A percentile compares a stretch with the other conserved stretches of the same genome.
phyloP scores from a whole-genome alignment of 495 filamentous ascomycete species.

The Podospora pseudocomata region DNA sequence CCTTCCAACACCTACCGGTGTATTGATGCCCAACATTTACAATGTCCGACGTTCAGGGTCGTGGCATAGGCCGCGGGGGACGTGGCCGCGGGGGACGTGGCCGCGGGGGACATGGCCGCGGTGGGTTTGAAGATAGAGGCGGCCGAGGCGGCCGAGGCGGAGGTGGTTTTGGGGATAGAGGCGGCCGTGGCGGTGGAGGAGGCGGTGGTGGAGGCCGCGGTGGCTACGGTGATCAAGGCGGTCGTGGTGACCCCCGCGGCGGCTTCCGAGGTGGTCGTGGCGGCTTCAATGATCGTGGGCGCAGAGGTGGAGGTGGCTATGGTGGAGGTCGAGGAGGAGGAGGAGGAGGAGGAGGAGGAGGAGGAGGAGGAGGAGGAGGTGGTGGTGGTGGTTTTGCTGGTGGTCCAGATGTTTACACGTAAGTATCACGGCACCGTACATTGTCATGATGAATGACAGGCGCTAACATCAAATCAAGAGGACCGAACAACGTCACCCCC shows the following conservation, averaged over 20 bases:
- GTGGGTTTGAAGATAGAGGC: conserved; percentile 22
- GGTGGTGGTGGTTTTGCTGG: conserved; percentile 30
- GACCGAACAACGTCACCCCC: conserved; percentile 16
- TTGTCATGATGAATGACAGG: conserved; percentile 6
- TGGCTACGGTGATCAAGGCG: conserved; percentile 28
- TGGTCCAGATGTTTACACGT: conserved; percentile 35
- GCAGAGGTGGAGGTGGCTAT: conserved; percentile 17
- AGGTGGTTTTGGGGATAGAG: conserved; percentile 29
- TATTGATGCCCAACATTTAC: not conserved
- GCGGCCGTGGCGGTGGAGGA: conserved; percentile 21
- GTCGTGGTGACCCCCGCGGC: conserved; percentile 26
- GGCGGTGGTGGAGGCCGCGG: conserved; percentile 26
- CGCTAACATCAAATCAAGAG: conserved; percentile 3
- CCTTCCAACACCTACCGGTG: not conserved
- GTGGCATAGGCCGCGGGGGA: not conserved
- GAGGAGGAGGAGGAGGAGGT: conserved; percentile 18
- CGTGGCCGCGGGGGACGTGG: conserved; percentile 24
- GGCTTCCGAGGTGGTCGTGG: conserved; percentile 25
- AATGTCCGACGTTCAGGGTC: not conserved
- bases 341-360: conserved; percentile 26
- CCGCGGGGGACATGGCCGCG: conserved; percentile 21
- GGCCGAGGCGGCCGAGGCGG: conserved; percentile 26
- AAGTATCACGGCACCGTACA: conserved; percentile 15
- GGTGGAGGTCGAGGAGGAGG: conserved; percentile 22
- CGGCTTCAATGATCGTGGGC: conserved; percentile 21